A percentile compares a stretch with the other conserved stretches of the same genome.
phyloP scores from a whole-genome alignment of 192 early-diverging fungal species.

The Coemansia sp. region DNA sequence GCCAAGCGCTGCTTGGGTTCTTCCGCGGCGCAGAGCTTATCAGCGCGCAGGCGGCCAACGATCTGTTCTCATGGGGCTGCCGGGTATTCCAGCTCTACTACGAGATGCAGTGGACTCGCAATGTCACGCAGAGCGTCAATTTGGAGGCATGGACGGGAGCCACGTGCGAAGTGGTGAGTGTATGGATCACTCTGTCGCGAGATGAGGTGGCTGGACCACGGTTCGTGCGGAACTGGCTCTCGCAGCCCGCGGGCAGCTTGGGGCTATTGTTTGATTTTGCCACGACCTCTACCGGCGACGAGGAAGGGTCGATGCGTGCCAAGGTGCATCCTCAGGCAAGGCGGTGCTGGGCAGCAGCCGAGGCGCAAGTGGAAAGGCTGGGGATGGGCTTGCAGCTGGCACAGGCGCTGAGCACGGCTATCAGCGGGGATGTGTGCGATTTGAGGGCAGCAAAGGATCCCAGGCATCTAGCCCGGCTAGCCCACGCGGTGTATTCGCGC shows the following conservation, averaged over 20 bases:
- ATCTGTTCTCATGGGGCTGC: constrained; percentile 30
- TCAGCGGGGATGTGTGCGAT: constrained; percentile 16
- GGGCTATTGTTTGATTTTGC: constrained; percentile 37
- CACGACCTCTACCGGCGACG: neutral
- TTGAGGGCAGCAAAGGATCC: constrained; percentile 18
- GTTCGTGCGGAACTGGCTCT: constrained; percentile 40
- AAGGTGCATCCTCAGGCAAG: constrained; percentile 21
- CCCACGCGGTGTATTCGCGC: constrained; percentile 21
- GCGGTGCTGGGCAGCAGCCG: constrained; percentile 30
- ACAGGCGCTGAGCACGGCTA: constrained; percentile 23
- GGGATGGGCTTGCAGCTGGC: constrained; percentile 27
- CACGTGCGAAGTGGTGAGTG: constrained; percentile 23
- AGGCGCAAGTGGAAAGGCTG: constrained; percentile 23
- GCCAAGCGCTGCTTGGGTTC: constrained; percentile 22
- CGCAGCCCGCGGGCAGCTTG: constrained; percentile 4
- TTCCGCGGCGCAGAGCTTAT: constrained; percentile 19
- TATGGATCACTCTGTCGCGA: constrained; percentile 32
- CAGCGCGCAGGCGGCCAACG: neutral
- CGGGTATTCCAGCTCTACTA: constrained; percentile 23
- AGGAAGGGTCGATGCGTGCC: neutral
- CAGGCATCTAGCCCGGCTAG: constrained; percentile 32
- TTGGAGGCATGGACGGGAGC: constrained; percentile 5
- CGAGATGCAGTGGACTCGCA: constrained; percentile 13
- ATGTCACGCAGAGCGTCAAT: neutral
- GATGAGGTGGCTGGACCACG: constrained; percentile 19